A percentile compares a stretch with the other conserved stretches of the same genome.
Evolutionary conservation across 1,139 yeast species (phyloP).

Genomic region (Lodderomyces metapsilosis): DNA sequence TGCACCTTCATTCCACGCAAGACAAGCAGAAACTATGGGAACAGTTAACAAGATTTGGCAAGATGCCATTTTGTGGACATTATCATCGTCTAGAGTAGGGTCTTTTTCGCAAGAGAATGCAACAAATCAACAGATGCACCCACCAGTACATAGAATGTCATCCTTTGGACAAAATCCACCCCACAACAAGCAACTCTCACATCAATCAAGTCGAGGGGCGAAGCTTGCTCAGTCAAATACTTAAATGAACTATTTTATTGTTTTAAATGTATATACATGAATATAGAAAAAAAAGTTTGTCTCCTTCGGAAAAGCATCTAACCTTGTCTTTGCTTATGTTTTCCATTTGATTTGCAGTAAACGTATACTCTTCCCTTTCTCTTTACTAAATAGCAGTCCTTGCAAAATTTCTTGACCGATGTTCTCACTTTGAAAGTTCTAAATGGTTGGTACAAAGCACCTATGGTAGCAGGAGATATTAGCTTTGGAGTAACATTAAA

Average conservation of each 20-base stretch:
- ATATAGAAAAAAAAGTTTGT: constrained; percentile 2
- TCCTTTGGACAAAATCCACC: constrained; percentile 24
- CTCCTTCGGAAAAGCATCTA: constrained; percentile 24
- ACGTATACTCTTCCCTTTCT: constrained; percentile 94
- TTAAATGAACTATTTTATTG: not conserved
- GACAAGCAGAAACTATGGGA: constrained; percentile 28
- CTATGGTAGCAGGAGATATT: constrained; percentile 10
- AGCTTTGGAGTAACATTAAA: constrained; percentile 20
- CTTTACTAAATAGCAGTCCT: constrained; percentile 88
- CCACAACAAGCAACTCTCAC: constrained; percentile 21
- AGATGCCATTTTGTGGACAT: constrained; percentile 33
- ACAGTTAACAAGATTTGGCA: constrained; percentile 40
- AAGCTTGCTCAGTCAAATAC: constrained; percentile 23
- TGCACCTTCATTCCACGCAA: constrained; percentile 31
- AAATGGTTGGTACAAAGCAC: constrained; percentile 14
- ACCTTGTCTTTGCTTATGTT: constrained; percentile 97
- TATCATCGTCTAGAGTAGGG: constrained; percentile 8
- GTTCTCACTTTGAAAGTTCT: constrained; percentile 52
- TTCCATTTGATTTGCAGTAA: constrained; percentile 87
- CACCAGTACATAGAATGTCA: constrained; percentile 25
- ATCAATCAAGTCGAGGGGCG: constrained; percentile 40
- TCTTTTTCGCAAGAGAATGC: constrained; percentile 2
- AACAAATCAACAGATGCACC: constrained; percentile 10
- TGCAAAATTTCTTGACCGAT: constrained; percentile 87
- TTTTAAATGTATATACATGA: constrained; percentile 11